phyloP scores from a whole-genome alignment of 1,139 yeast species.

The Debaryomyces fabryi region DNA sequence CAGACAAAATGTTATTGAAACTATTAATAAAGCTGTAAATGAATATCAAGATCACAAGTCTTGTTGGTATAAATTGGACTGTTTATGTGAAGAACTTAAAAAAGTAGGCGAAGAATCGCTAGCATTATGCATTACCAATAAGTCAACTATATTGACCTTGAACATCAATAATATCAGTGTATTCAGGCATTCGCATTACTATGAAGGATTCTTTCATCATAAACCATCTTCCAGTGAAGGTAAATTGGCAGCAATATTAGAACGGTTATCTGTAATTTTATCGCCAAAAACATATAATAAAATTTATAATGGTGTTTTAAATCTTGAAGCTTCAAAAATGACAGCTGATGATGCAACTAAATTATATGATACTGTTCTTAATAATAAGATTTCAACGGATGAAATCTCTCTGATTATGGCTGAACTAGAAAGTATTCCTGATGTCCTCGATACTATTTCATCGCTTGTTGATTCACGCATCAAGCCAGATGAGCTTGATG shows the following conservation, averaged over 20 bases:
- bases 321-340: slow-evolving; percentile 13
- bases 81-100: slow-evolving; percentile 68
- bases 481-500: slow-evolving; percentile 15
- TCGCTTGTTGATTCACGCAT: slow-evolving; percentile 29
- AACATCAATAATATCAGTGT: slow-evolving; percentile 42
- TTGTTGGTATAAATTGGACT: slow-evolving; percentile 60
- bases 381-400: slow-evolving; percentile 26
- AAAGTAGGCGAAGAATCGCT: slow-evolving; percentile 59
- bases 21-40: slow-evolving; percentile 20
- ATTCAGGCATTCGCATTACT: slow-evolving; percentile 36
- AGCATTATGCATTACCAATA: slow-evolving; percentile 15
- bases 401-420: slow-evolving; percentile 25
- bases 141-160: slow-evolving; percentile 20
- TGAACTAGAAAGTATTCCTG: slow-evolving; percentile 28
- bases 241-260: slow-evolving; percentile 26
- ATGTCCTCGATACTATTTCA: slow-evolving; percentile 28
- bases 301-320: slow-evolving; percentile 21
- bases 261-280: slow-evolving; percentile 23
- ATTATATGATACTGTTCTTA: slow-evolving; percentile 26
- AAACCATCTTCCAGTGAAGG: slow-evolving; percentile 18
- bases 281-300: slow-evolving; percentile 33
- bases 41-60: slow-evolving; percentile 14
- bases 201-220: slow-evolving; percentile 27
- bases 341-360: slow-evolving; percentile 21
- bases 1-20: slow-evolving; percentile 24